Evolutionary conservation across 1,139 yeast species (phyloP), one percentile per base, ranked within the genome.

Genomic region (Hanseniaspora gamundiae): DNA sequence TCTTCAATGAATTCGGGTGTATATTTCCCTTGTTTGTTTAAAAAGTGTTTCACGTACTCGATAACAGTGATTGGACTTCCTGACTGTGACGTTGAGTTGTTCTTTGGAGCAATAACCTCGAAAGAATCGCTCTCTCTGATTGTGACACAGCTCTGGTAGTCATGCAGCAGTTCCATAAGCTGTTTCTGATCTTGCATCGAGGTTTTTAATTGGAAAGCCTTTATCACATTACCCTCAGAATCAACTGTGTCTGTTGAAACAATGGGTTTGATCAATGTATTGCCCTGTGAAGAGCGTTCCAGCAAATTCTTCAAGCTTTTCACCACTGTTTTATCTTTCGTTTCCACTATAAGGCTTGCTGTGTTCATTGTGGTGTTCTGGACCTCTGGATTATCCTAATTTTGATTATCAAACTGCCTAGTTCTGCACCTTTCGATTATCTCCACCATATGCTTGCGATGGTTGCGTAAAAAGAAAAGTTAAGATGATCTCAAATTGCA

Each of bases 1-100:
- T 46, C 48, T 9, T 45, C 45, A 4, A 47, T 40, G 3, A 21
- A 27, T 14, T 22, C 39, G 24, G 21, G 6, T 8, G 36, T 10
- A 19, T 17, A 33, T 4, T 14, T 17, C 4, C 17, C 17, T 30
- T 30, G 35, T 4, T 8, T 10, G 13, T 8, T 8, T 17, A 33
- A 19, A 33, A 17, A 33, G 4, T 11, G 7, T 33, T 22, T 19
- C 13, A 19, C 19, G 21, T 9, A 33, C 9, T 33, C 36, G 9
- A 19, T 13, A 9, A 33, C 3, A n/a, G 36, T 3, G 5, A n/a
- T 7, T 6, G 3, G 14, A n/a, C 10, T 33, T 7, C n/a, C 6
- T 7, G 16, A 3, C 22, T 28, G 31, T 28, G 31, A n/a, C n/a
- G n/a, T n/a, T n/a, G n/a, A n/a, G n/a, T n/a, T n/a, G 9, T 16